Evolutionary conservation across 2,329 filamentous ascomycete genomes (phyloP), one percentile per base, ranked within the genome.

Genomic region (Fusarium circinatum): DNA sequence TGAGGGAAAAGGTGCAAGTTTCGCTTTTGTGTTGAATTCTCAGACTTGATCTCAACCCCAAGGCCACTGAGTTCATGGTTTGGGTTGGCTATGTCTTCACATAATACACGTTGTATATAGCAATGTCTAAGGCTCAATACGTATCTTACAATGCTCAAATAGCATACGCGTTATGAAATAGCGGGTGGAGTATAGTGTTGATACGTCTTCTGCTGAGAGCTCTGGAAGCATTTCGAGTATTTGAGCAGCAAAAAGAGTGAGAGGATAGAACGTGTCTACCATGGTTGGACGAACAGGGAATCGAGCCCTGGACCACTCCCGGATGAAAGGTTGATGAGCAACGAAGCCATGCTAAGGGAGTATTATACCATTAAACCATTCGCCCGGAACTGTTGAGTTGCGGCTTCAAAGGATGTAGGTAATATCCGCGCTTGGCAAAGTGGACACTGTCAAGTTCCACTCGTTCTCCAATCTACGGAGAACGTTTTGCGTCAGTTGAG

Each of bases 311-410:
- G 74, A 74, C 66, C 58, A 69, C 67, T 70, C 67, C 67, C 66
- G 57, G 39, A 47, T 45, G 15, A 28, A 20, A 32, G 13, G 20
- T 22, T 49, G 24, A 14, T 32, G 42, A 41, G 36, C 30, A 59
- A 58, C 30, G 52, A 70, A 70, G 18, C 32, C 41, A 68, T 76
- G 75, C 75, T 76, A 77, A 77, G 71, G 68, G 75, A 77, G 75
- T 77, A 77, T 77, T 77, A 75, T 76, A 75, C 69, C 75, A 77
- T 75, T 75, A 78, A 78, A 76, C 74, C 73, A 78, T 78, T 78
- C 76, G 74, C 76, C 76, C 74, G 38, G 48, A 55, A 62, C 65
- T 71, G 36, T 55, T 68, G 44, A 47, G 8, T 42, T n/a, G 1
- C 4, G 2, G 2, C 20, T 24, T 36, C 58, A 39, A 56, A 71